phyloP scores from a whole-genome alignment of 2,329 filamentous ascomycete species.

The Paraphaeosphaeria sporulosa region DNA sequence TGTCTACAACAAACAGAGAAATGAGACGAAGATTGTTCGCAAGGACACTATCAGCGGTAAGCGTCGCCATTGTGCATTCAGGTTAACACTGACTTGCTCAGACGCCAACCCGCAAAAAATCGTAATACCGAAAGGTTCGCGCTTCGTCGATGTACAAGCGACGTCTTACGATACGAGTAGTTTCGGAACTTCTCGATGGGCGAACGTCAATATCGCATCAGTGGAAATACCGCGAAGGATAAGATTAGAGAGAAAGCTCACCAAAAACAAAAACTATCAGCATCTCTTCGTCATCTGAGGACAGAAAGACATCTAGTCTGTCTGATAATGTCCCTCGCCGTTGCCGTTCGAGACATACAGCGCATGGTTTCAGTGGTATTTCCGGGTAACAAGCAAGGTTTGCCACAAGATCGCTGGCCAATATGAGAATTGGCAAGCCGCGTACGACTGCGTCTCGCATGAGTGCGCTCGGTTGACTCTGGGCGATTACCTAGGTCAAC shows the following conservation, averaged over 20 bases:
- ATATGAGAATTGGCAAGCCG: too few relatives aligned
- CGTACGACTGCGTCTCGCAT: too few relatives aligned
- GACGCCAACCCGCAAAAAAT: background rate
- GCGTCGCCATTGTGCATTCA: background rate
- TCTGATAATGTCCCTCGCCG: too few relatives aligned
- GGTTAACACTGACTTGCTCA: background rate
- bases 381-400: too few relatives aligned
- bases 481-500: too few relatives aligned
- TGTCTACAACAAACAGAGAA: constrained; percentile 8
- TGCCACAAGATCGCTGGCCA: too few relatives aligned
- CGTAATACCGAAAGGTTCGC: constrained; percentile 3
- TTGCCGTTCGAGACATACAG: too few relatives aligned
- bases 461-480: too few relatives aligned
- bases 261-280: constrained; percentile 1
- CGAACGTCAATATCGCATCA: constrained; percentile 5
- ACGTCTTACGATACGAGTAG: background rate
- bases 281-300: background rate
- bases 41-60: constrained; percentile 2
- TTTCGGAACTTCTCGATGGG: background rate
- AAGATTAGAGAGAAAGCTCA: background rate
- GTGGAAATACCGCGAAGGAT: background rate
- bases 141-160: background rate
- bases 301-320: too few relatives aligned
- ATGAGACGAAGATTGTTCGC: constrained; percentile 5
- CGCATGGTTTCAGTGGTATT: too few relatives aligned